Percentiles rank a stretch among this genome's conserved stretches.
phyloP scores from a whole-genome alignment of 768 basidiomycete species.

The Naganishia friedmannii region DNA sequence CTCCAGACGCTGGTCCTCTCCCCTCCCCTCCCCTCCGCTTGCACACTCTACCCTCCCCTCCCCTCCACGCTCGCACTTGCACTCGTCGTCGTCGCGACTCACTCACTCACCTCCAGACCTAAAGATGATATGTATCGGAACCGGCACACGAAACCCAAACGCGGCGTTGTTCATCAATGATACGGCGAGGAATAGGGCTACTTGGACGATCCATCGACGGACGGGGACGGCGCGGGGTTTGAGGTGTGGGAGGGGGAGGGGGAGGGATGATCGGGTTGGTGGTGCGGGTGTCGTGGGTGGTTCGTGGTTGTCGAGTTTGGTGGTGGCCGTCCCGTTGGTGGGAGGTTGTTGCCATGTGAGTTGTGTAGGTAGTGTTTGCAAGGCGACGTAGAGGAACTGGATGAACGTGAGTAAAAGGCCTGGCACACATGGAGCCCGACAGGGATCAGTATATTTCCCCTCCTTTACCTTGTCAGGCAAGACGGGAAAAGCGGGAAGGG shows the following conservation, averaged over 20 bases:
- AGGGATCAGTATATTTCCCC: background rate
- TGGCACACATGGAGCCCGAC: too few relatives aligned
- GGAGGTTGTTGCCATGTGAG: constrained; percentile 51
- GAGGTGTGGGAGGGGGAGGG: constrained; percentile 53
- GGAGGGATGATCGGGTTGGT: too few relatives aligned
- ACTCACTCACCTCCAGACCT: constrained; percentile 67
- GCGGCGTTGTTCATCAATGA: constrained; percentile 78
- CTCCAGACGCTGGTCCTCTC: too few relatives aligned
- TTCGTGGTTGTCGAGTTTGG: too few relatives aligned
- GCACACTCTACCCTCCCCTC: background rate
- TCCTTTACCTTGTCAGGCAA: too few relatives aligned
- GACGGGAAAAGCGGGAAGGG: too few relatives aligned
- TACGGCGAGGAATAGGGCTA: constrained; percentile 64
- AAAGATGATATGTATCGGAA: constrained; percentile 78
- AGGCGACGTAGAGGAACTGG: constrained; percentile 75
- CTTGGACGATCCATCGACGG: constrained; percentile 67
- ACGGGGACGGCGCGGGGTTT: constrained; percentile 70
- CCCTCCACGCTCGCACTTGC: too few relatives aligned
- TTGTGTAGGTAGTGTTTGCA: constrained; percentile 66
- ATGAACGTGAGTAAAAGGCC: constrained; percentile 80
- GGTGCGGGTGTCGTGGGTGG: too few relatives aligned
- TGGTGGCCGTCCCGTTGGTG: background rate
- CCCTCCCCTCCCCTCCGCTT: too few relatives aligned
- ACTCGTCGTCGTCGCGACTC: too few relatives aligned
- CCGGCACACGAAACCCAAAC: constrained; percentile 60